phyloP scores from a whole-genome alignment of 2,329 filamentous ascomycete genomes.

The Cytospora paraplurivora region DNA sequence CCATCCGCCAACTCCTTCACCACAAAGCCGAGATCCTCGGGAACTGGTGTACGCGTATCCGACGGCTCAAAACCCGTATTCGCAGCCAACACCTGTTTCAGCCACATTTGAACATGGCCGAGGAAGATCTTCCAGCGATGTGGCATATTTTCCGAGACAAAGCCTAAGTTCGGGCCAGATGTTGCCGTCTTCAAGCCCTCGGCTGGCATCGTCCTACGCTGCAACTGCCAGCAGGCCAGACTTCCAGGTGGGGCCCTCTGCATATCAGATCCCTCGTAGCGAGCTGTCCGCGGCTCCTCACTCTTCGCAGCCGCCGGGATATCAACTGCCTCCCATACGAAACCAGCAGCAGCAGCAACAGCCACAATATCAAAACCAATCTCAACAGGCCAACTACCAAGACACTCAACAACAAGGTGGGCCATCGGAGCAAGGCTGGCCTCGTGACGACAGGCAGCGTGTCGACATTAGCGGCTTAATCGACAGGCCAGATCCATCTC shows the following conservation, averaged over 20 bases:
- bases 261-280: conserved; percentile 57
- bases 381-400: conserved; percentile 36
- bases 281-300: conserved; percentile 46
- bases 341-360: conserved; percentile 36
- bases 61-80: conserved; percentile 41
- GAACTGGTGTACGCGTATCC: conserved; percentile 48
- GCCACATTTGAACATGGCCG: conserved; percentile 51
- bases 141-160: conserved; percentile 34
- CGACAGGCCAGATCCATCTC: conserved; percentile 53
- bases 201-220: conserved; percentile 48
- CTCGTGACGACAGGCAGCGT: conserved; percentile 54
- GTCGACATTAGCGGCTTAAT: conserved; percentile 65
- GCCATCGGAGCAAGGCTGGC: conserved; percentile 34
- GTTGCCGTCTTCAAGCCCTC: conserved; percentile 44
- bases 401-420: conserved; percentile 33
- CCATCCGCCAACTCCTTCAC: conserved; percentile 49
- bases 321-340: conserved; percentile 54
- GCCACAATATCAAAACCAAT: conserved; percentile 45
- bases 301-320: conserved; percentile 40
- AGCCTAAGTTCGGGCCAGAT: conserved; percentile 37
- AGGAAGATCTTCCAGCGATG: conserved; percentile 41
- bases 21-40: conserved; percentile 45
- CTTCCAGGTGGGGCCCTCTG: conserved; percentile 46
- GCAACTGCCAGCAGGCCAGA: conserved; percentile 49
- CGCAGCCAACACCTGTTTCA: conserved; percentile 50